Conservation (phyloP, 164 flowering plant species). For the Cinnamomum micranthum region DNA sequence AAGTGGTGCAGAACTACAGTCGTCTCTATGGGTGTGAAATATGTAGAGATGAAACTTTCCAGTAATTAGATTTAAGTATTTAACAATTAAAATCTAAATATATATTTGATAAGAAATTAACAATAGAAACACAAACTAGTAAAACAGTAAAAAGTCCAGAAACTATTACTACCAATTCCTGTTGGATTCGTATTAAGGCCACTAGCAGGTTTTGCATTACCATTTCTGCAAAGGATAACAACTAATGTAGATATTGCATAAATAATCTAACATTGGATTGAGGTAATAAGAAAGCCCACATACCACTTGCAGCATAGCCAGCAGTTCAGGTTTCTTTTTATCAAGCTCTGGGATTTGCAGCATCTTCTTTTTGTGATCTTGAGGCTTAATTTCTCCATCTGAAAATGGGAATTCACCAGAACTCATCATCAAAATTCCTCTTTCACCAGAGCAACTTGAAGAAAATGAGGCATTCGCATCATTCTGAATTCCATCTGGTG, state of each 20-base stretch:
- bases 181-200: too few species aligned
- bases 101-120: too few species aligned
- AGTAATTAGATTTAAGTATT: too few species aligned
- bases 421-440: constrained; percentile 11
- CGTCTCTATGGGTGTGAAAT: not conserved
- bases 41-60: too few species aligned
- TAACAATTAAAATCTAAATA: too few species aligned
- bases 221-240: too few species aligned
- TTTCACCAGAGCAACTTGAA: constrained; percentile 22
- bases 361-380: constrained; percentile 17
- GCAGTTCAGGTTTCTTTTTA: constrained; percentile 55
- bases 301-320: constrained; percentile 76
- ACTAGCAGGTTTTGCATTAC: too few species aligned
- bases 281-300: not conserved
- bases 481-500: constrained; percentile 9
- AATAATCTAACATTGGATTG: too few species aligned
- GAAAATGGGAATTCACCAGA: constrained; percentile 23
- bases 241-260: not conserved
- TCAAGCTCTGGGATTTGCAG: constrained; percentile 32
- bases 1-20: not conserved
- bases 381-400: constrained; percentile 19
- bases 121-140: too few species aligned
- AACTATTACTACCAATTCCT: not conserved
- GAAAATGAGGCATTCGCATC: constrained; percentile 19
- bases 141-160: not conserved